Conservation (phyloP, 2,329 filamentous ascomycete species). For the Stemphylium vesicarium region DNA sequence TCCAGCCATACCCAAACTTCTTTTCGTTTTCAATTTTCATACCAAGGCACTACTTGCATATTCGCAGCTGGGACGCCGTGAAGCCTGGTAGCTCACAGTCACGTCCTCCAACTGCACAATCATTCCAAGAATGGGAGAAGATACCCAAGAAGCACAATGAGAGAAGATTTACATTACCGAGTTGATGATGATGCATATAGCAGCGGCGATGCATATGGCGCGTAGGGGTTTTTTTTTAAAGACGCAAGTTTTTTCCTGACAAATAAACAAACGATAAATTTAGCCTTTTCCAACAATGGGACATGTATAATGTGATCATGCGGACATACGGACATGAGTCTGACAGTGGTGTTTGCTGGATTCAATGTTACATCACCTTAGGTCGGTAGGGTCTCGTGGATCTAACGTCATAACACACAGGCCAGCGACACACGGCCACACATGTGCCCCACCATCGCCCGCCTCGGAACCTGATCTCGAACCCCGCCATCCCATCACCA, state of each 20-base stretch:
- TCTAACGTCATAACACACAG: slow-evolving; percentile 17
- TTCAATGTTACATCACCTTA: neutral
- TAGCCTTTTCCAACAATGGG: no score
- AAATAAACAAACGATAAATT: neutral
- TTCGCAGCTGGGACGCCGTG: neutral
- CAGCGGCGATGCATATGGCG: neutral
- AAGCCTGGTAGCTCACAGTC: neutral
- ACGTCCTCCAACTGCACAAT: neutral
- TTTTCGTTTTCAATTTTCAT: neutral
- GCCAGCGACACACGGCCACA: neutral
- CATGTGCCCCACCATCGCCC: slow-evolving; percentile 17
- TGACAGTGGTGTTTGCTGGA: no score
- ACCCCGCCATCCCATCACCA: slow-evolving; percentile 13
- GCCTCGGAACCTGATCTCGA: slow-evolving; percentile 13
- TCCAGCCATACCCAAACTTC: neutral
- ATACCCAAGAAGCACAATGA: neutral
- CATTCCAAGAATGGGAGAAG: slow-evolving; percentile 1
- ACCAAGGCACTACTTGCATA: neutral
- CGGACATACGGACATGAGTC: no score
- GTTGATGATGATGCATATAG: neutral
- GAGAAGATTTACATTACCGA: neutral
- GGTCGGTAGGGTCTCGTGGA: neutral
- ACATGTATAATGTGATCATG: no score
- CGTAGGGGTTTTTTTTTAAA: neutral
- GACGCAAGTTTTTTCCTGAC: neutral